A percentile compares a stretch with the other conserved stretches of the same genome.
phyloP scores from a whole-genome alignment of 768 basidiomycete genomes.

The Russula sp. region DNA sequence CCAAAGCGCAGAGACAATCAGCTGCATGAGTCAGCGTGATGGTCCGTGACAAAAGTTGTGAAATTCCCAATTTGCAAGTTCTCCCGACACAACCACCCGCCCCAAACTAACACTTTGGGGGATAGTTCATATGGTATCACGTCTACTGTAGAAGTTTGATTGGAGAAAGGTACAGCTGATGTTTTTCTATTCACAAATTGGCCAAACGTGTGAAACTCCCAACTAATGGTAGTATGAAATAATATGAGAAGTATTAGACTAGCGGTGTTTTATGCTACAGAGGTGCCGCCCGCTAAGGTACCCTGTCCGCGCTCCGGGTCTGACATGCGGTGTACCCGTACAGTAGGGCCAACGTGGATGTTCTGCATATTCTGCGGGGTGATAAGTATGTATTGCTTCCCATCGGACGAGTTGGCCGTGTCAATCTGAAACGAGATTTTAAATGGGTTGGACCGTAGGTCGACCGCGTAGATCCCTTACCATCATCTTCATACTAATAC shows the following conservation, averaged over 20 bases:
- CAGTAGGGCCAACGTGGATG: conserved; percentile 55
- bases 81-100: no score
- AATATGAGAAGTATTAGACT: no score
- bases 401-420: conserved; percentile 77
- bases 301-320: conserved; percentile 70
- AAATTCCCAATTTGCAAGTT: no score
- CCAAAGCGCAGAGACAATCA: no score
- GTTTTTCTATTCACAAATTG: no score
- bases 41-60: no score
- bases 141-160: no score
- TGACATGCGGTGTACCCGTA: conserved; percentile 69
- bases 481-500: conserved; percentile 94
- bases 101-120: no score
- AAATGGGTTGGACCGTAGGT: background rate
- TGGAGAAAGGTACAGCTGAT: no score
- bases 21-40: no score
- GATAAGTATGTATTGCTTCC: conserved; percentile 91
- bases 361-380: conserved; percentile 92
- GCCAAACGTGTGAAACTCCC: no score
- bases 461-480: conserved; percentile 34
- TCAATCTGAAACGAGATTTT: conserved; percentile 52
- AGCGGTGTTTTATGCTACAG: background rate
- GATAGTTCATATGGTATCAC: no score
- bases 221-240: background rate
- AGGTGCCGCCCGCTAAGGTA: conserved; percentile 30